A percentile compares a stretch with the other conserved stretches of the same genome.
Evolutionary conservation across 2,329 filamentous ascomycete genomes (phyloP).

Genomic region (Venturia effusa): DNA sequence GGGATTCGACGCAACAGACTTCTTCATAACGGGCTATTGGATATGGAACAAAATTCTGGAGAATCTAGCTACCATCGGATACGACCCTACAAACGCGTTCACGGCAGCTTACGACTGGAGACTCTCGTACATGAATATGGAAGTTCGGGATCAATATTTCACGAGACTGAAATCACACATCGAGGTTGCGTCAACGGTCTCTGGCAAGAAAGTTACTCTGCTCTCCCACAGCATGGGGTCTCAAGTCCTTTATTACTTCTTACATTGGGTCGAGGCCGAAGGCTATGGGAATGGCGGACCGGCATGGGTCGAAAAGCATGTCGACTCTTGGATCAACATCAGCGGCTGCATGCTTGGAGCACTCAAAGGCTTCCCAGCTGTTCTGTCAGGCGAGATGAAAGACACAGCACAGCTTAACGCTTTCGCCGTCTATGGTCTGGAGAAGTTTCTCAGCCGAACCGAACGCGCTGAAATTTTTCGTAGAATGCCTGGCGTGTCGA

Average conservation of each 20-base stretch:
- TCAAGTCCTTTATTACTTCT: constrained; percentile 80
- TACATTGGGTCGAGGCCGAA: constrained; percentile 70
- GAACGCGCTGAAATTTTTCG: constrained; percentile 91
- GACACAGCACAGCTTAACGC: constrained; percentile 94
- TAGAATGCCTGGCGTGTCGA: constrained; percentile 91
- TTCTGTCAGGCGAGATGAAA: constrained; percentile 94
- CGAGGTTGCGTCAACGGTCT: constrained; percentile 66
- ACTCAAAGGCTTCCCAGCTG: constrained; percentile 77
- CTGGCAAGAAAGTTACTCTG: constrained; percentile 69
- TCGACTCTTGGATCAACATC: constrained; percentile 97
- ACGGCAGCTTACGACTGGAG: constrained; percentile 81
- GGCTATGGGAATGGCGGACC: constrained; percentile 71
- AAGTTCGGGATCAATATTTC: constrained; percentile 87
- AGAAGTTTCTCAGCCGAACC: constrained; percentile 85
- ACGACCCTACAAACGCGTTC: constrained; percentile 72
- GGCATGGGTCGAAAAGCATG: constrained; percentile 78
- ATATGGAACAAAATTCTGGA: constrained; percentile 99
- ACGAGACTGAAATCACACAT: constrained; percentile 82
- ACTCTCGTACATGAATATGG: constrained; percentile 78
- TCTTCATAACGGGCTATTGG: constrained; percentile 86
- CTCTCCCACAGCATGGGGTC: constrained; percentile 97
- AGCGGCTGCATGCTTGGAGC: constrained; percentile 96
- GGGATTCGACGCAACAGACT: constrained; percentile 95
- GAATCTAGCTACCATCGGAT: constrained; percentile 89
- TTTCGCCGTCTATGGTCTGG: constrained; percentile 91